Conservation (phyloP, 768 basidiomycete species). For the Trichaptum fuscoviolaceum region DNA sequence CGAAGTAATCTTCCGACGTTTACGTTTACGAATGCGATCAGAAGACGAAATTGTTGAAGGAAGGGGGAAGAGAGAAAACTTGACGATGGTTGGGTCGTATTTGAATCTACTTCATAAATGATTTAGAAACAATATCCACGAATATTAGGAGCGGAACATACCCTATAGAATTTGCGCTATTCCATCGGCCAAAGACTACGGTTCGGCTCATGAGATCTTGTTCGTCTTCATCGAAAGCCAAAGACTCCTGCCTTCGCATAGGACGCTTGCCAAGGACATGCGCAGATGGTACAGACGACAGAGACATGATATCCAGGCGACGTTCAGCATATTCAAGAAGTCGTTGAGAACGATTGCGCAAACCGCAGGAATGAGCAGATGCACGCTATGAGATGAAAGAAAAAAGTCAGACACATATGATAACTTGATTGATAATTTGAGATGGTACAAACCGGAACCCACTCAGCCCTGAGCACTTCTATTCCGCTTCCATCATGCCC, state of each 20-base stretch:
- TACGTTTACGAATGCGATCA: constrained; percentile 15
- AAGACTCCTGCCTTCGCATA: not conserved
- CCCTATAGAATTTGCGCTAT: constrained; percentile 39
- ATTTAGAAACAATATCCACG: constrained; percentile 5
- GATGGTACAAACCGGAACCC: constrained; percentile 49
- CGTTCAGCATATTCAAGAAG: constrained; percentile 63
- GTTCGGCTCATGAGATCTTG: constrained; percentile 39
- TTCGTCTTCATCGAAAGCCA: constrained; percentile 31
- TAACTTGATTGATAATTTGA: constrained; percentile 4
- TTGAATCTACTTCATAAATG: constrained; percentile 39
- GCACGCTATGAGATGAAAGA: constrained; percentile 34
- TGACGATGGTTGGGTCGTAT: constrained; percentile 41
- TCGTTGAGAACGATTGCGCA: constrained; percentile 62
- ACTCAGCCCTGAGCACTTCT: constrained; percentile 61
- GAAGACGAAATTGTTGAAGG: constrained; percentile 13
- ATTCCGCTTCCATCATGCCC: constrained; percentile 75
- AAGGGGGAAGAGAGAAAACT: constrained; percentile 40
- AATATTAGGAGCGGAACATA: constrained; percentile 20
- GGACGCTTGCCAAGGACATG: constrained; percentile 27
- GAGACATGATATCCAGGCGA: constrained; percentile 39
- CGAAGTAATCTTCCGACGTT: constrained; percentile 23
- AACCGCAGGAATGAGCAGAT: constrained; percentile 46
- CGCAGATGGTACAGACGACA: constrained; percentile 24
- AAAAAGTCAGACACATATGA: not conserved
- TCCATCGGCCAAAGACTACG: constrained; percentile 38